Base-by-base conservation (phyloP, 768 basidiomycete species). In the Gloeophyllum trabeum region DNA sequence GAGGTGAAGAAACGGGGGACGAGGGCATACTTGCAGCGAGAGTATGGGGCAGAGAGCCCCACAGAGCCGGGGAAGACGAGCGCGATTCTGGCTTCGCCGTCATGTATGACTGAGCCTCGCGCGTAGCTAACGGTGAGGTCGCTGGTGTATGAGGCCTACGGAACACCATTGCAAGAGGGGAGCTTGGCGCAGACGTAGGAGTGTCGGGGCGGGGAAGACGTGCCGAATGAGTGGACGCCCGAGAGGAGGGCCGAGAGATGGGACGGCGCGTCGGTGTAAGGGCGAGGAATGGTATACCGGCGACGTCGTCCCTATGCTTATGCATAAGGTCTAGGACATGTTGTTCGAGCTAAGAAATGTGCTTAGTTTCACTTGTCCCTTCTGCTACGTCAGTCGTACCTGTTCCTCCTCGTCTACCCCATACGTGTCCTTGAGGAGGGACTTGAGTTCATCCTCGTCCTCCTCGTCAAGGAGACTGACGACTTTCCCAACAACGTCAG, bases 311-410 rank as follows among this genome's bases (percentile, higher is more conserved):
- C 47, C 78, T 72, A 59, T 92, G 87, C 62, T 86, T 84, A 64
- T 97, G 93, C 93, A 97, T 96, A 47, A 96, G 73, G 55, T 94
- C 90, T 16, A 97, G 68, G 45, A 92, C 87, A 56, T 81, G 76
- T 52, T 92, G 85, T 55, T 96, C 92, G 47, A 90, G 66, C 83
- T 88, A 51, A 4, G 40, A 46, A 51, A 30, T 54, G 24, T 16
- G 28, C 28, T 32, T 32, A 32, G 28, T 32, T 16, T 32, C n/a
- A n/a, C n/a, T 32, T 32, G 28, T 32, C 28, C 10, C 28, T 10
- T 32, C 28, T 10, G 28, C 10, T 32, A 16, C 28, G 16, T 18
- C 23, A 4, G 16, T n/a, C 14, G 12, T 18, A 51, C 82, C 53
- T 43, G 87, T 84, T 70, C 73, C 46, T 79, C 76, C 43, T 79